Evolutionary conservation across 2,329 filamentous ascomycete species (phyloP), one percentile per base, ranked within the genome.

Genomic region (Lachnellula occidentalis): DNA sequence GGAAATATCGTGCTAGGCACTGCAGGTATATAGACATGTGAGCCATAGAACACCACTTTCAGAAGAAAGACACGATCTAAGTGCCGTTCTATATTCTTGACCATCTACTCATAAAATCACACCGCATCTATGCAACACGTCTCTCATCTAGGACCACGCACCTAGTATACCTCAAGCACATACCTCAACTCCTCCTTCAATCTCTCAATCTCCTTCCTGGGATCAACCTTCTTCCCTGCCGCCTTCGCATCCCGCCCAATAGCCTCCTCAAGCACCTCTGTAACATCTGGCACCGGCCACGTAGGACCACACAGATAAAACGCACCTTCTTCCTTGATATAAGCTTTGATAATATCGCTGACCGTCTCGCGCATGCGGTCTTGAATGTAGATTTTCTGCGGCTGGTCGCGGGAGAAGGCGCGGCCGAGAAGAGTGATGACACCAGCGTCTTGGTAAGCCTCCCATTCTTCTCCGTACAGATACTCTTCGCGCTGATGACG

Each of bases 371-470:
- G 81, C 94, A 99, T 99, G 62, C 92, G 84, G 71, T 99, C 94
- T 78, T 99, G 94, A 69, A 99, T 99, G 75, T 99, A 99, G 62
- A 99, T 96, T 85, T 99, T 99, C 77, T 96, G 81, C 15, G 90
- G 88, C 80, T 99, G 94, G 70, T 99, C 94, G 70, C 94, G 87
- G 56, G 90, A 95, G 79, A 99, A 99, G 43, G 94, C 94, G 50
- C 90, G 85, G 50, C 94, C 94, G 49, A 99, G 83, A 42, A 96
- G 81, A 0, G 94, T 99, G 70, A 99, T 92, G 65, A 99, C 90
- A 50, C 94, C 94, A 0, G 94, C 91, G 57, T 92, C 92, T 69
- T 94, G 83, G 74, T 99, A 99, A 0, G 94, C 94, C 73, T 99
- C 94, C 94, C 94, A 99, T 73, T 99, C 94, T 73, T 99, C 94